Conservation (phyloP, 129 eudicot genomes). For the Scalesia atractyloides region DNA sequence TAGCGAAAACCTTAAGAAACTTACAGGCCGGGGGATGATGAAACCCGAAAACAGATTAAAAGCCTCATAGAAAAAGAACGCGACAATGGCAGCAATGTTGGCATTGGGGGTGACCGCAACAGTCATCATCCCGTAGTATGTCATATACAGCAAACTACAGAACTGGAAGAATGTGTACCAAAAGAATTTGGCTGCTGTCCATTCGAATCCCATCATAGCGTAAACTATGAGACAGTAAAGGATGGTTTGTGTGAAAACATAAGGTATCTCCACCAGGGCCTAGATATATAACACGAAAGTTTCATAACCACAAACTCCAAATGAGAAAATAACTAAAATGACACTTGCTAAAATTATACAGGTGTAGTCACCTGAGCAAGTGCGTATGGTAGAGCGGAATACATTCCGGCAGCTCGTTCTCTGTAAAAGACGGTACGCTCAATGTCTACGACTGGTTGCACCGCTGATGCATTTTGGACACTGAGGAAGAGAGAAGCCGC, state of each 20-base stretch:
- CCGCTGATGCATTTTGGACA: constrained; percentile 42
- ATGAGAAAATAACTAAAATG: too few species aligned
- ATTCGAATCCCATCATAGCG: constrained; percentile 50
- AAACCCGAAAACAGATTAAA: constrained; percentile 47
- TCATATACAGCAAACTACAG: constrained; percentile 49
- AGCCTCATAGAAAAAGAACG: constrained; percentile 36
- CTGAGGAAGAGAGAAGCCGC: constrained; percentile 43
- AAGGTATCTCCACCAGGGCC: constrained; percentile 42
- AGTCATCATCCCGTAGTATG: constrained; percentile 51
- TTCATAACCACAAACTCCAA: too few species aligned
- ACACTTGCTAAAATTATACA: too few species aligned
- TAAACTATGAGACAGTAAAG: constrained; percentile 42
- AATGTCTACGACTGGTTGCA: constrained; percentile 47
- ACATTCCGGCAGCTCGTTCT: constrained; percentile 57
- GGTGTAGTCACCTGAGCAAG: constrained; percentile 34
- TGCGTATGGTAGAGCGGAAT: constrained; percentile 53
- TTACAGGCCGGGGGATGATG: constrained; percentile 50
- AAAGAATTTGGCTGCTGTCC: constrained; percentile 42
- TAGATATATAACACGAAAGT: too few species aligned
- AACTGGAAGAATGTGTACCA: constrained; percentile 47
- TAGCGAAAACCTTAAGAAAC: not conserved
- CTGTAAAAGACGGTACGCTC: constrained; percentile 54
- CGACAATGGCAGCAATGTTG: constrained; percentile 43
- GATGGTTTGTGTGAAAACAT: constrained; percentile 25
- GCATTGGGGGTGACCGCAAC: constrained; percentile 50